phyloP scores from a whole-genome alignment of 192 early-diverging fungal genomes.

The Glomus cerebriforme region DNA sequence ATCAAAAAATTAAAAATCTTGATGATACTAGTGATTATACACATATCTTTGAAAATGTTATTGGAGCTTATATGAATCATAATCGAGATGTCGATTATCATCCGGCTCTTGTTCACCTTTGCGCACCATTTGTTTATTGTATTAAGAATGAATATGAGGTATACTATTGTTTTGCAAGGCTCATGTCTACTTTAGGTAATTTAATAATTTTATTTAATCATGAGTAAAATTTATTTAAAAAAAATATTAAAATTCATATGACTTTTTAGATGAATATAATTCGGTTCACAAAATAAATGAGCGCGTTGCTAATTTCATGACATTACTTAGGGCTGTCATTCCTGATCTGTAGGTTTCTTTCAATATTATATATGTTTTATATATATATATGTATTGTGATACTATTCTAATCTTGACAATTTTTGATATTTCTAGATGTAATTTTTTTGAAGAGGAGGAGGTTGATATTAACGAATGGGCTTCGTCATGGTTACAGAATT shows the following conservation, averaged over 20 bases:
- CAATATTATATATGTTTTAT: not conserved
- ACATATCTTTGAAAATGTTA: slow-evolving; percentile 81
- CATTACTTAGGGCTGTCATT: slow-evolving; percentile 77
- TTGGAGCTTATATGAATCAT: slow-evolving; percentile 81
- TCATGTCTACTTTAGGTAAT: slow-evolving; percentile 71
- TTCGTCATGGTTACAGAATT: slow-evolving; percentile 77
- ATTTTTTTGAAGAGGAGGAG: slow-evolving; percentile 95
- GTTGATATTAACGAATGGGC: slow-evolving; percentile 87
- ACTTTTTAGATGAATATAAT: slow-evolving; percentile 68
- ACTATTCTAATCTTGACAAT: too few species aligned
- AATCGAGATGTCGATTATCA: slow-evolving; percentile 77
- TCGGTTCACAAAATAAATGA: slow-evolving; percentile 65
- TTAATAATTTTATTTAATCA: not conserved
- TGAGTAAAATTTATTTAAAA: not conserved
- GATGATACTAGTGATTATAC: slow-evolving; percentile 40
- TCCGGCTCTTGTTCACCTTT: slow-evolving; percentile 72
- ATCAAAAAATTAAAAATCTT: slow-evolving; percentile 50
- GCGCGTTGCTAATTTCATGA: slow-evolving; percentile 83
- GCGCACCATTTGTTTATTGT: slow-evolving; percentile 81
- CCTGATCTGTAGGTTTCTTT: slow-evolving; percentile 75
- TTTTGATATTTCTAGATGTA: slow-evolving; percentile 46
- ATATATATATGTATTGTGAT: too few species aligned
- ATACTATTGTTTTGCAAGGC: slow-evolving; percentile 79
- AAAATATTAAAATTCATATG: not conserved
- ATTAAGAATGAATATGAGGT: slow-evolving; percentile 76